Percentiles rank a stretch among this genome's conserved stretches.
These are phyloP conservation scores for Paraphoma sp. DNA, from an alignment of 2,329 filamentous ascomycete genomes.

Conservation along the genomic window DNA sequence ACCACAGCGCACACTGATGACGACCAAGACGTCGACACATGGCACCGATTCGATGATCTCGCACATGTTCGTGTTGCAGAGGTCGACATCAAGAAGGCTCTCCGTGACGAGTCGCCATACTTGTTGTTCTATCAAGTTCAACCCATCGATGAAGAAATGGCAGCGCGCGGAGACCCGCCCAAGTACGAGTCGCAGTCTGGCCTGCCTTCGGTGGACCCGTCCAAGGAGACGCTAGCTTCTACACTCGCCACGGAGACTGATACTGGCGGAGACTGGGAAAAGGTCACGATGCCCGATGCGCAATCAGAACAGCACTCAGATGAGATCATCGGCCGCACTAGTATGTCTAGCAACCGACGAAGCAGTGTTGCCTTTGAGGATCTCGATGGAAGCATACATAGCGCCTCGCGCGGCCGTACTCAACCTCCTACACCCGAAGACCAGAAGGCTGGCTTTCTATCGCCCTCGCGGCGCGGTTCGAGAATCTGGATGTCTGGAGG, in stretches of 20 bases:
- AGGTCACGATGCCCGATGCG: slow-evolving; percentile 18
- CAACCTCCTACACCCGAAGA: slow-evolving; percentile 55
- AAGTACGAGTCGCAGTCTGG: slow-evolving; percentile 46
- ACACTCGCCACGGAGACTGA: slow-evolving; percentile 26
- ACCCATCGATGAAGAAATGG: slow-evolving; percentile 76
- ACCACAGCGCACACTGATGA: slow-evolving; percentile 56
- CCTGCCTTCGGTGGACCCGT: slow-evolving; percentile 28
- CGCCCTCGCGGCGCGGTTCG: slow-evolving; percentile 41
- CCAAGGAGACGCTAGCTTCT: slow-evolving; percentile 37
- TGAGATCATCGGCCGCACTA: slow-evolving; percentile 39
- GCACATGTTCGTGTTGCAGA: slow-evolving; percentile 72
- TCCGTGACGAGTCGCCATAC: slow-evolving; percentile 90
- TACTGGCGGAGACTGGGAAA: slow-evolving; percentile 31
- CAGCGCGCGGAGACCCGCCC: slow-evolving; percentile 47
- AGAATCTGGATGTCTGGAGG: slow-evolving; percentile 38
- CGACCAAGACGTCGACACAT: slow-evolving; percentile 57
- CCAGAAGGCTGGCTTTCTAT: slow-evolving; percentile 40
- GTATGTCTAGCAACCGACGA: slow-evolving; percentile 47
- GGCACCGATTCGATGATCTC: slow-evolving; percentile 95
- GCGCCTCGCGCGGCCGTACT: slow-evolving; percentile 37
- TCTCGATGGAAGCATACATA: slow-evolving; percentile 36
- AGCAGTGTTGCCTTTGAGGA: slow-evolving; percentile 52
- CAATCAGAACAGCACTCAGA: slow-evolving; percentile 23
- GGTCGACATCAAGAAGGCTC: slow-evolving; percentile 77
- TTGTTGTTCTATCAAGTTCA: slow-evolving; percentile 94